Evolutionary conservation across 148 eudicot genomes (phyloP), one percentile per base, ranked within the genome.

Genomic region (Suaeda aralocaspica): DNA sequence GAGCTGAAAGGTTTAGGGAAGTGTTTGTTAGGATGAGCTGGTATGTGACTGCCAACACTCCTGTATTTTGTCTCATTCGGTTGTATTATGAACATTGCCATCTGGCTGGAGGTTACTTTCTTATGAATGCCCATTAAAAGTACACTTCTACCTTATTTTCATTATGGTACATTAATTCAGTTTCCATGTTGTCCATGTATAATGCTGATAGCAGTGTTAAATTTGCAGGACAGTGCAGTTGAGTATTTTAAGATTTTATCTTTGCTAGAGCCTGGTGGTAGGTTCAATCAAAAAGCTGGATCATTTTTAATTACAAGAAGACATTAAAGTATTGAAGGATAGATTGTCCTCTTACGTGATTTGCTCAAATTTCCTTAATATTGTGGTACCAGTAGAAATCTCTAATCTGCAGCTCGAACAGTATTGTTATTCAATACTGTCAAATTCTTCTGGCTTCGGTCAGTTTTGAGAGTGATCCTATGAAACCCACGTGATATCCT

Each of bases 381-480:
- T 53, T 91, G 95, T n/a, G 97, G 88, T 91, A 30, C 97, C 97
- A 14, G 88, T 83, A 39, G 83, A 62, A 68, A 83, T 92, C 66
- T 89, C 95, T n/a, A 66, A 85, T 39, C 75, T 89, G 67, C 97
- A 92, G 78, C 84, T 81, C 33, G 95, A 87, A 80, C 90, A 78
- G 53, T 92, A 92, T 76, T 89, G 92, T 65, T 78, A 79, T 68
- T 51, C 75, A 45, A 74, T 91, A 42, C 60, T 84, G 22, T 85
- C 92, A 63, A 82, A 84, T 36, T 77, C 75, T 13, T 53, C 9
- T 19, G 59, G 29, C 93, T 92, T 49, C 75, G 83, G 30, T 79
- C 87, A 68, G 74, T 72, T 53, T 71, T 63, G 18, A 74, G 67
- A 78, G 52, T 70, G 88, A 71, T 73, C 81, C 80, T 14, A 67